Evolutionary conservation across 2,329 filamentous ascomycete species (phyloP).

Genomic region (Metarhizium album): DNA sequence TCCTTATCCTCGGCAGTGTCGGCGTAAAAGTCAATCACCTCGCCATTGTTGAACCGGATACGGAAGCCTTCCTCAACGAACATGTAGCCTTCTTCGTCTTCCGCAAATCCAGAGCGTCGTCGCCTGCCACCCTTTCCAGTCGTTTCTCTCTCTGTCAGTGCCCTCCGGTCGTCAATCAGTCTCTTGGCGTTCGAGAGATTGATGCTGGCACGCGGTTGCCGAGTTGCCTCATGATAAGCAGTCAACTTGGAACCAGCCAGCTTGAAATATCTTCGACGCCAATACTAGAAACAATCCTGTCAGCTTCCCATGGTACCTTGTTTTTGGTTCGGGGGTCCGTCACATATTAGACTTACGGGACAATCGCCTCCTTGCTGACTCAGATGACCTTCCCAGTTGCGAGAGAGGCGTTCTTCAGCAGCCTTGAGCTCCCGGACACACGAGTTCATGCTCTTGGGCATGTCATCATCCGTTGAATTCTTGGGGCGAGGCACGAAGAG

Average conservation of each 20-base stretch:
- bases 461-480: constrained; percentile 79
- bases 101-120: constrained; percentile 88
- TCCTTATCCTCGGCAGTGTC: constrained; percentile 82
- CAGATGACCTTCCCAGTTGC: constrained; percentile 77
- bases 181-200: constrained; percentile 89
- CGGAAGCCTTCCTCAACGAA: constrained; percentile 99
- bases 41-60: constrained; percentile 95
- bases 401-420: constrained; percentile 67
- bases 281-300: constrained; percentile 55
- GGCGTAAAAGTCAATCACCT: constrained; percentile 97
- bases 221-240: constrained; percentile 89
- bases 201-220: constrained; percentile 92
- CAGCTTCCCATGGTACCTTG: constrained; percentile 21
- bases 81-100: constrained; percentile 99
- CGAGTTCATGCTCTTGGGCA: constrained; percentile 99
- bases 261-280: constrained; percentile 96
- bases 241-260: constrained; percentile 84
- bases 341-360: constrained; percentile 54
- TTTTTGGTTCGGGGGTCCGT: background rate
- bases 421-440: constrained; percentile 89
- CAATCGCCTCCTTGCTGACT: constrained; percentile 98
- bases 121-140: constrained; percentile 66
- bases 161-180: constrained; percentile 81
- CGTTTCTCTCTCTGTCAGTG: constrained; percentile 75
- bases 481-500: constrained; percentile 91